Conservation (phyloP, 116 monocot genomes). For the Posidonia oceanica region DNA sequence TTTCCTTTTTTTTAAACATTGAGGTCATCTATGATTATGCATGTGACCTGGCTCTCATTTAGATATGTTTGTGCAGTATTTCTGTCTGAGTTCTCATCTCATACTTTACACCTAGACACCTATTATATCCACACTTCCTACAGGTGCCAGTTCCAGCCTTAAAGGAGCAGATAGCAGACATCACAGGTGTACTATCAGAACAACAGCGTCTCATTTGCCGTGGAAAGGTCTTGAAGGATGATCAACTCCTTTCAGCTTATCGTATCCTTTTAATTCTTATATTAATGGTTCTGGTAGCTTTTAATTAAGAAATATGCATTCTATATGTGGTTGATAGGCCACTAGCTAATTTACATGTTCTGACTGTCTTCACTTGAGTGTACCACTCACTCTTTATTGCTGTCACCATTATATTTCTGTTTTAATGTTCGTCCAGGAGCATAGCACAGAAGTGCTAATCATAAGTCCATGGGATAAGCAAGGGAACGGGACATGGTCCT, state of each 20-base stretch:
- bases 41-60: neutral
- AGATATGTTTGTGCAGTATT: neutral
- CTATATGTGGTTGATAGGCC: no score
- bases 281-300: neutral
- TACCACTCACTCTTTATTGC: no score
- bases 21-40: neutral
- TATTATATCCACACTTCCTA: neutral
- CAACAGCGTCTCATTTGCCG: constrained; percentile 93
- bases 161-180: constrained; percentile 82
- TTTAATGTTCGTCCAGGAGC: no score
- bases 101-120: neutral
- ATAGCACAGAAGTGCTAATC: no score
- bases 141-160: constrained; percentile 80
- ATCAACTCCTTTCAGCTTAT: constrained; percentile 88
- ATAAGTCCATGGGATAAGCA: no score
- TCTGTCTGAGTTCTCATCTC: neutral
- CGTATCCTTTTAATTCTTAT: constrained; percentile 65
- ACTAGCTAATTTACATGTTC: no score
- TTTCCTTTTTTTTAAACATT: no score
- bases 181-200: constrained; percentile 83
- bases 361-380: no score
- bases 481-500: no score
- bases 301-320: no score
- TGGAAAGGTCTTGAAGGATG: constrained; percentile 88
- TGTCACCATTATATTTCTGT: no score